A percentile compares a stretch with the other conserved stretches of the same genome.
phyloP scores from a whole-genome alignment of 1,284 basidiomycete species.

The Stygiomarasmius scandens region DNA sequence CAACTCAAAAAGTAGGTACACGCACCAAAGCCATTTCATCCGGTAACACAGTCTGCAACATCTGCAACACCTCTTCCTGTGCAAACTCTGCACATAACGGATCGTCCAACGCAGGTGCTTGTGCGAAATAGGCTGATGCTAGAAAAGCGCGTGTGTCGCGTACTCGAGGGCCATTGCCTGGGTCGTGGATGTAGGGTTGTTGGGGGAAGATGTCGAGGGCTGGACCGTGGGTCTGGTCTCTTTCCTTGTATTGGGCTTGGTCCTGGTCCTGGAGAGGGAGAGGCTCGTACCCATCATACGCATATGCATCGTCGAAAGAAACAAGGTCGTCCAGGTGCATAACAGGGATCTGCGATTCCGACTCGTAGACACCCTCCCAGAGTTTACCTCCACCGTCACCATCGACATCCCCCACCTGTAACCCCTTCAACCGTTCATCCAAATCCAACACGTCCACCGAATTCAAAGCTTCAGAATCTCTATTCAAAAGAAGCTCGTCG shows the following conservation, averaged over 20 bases:
- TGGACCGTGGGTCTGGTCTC: not conserved
- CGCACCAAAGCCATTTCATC: slow-evolving; percentile 71
- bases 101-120: slow-evolving; percentile 61
- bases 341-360: not conserved
- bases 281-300: not conserved
- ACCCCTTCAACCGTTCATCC: not conserved
- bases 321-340: not conserved
- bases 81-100: slow-evolving; percentile 73
- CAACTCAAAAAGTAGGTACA: too few species aligned
- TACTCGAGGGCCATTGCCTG: slow-evolving; percentile 76
- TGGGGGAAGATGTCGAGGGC: slow-evolving; percentile 25
- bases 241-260: too few species aligned
- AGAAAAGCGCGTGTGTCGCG: slow-evolving; percentile 63
- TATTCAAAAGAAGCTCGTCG: not conserved
- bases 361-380: too few species aligned
- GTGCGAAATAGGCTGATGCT: slow-evolving; percentile 59
- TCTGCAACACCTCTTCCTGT: slow-evolving; percentile 69
- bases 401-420: not conserved
- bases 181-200: slow-evolving; percentile 67
- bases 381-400: too few species aligned
- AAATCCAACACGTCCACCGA: not conserved
- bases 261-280: too few species aligned
- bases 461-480: too few species aligned
- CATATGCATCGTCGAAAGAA: not conserved
- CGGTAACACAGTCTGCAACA: slow-evolving; percentile 68